phyloP scores from a whole-genome alignment of 1,284 basidiomycete genomes.

The Malassezia obtusa region DNA sequence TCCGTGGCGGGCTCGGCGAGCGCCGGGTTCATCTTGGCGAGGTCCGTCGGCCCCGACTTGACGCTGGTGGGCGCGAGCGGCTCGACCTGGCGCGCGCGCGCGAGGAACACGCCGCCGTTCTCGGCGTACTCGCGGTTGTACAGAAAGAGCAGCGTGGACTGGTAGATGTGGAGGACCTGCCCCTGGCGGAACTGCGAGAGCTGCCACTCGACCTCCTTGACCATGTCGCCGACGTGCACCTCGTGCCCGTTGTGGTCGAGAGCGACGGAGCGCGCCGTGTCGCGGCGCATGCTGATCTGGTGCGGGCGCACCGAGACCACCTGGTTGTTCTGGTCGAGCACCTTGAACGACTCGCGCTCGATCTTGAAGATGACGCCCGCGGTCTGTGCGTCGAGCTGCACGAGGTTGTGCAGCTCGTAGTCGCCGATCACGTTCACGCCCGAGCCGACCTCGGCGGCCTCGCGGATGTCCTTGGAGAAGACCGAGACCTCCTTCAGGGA shows the following conservation, averaged over 20 bases:
- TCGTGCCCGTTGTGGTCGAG: constrained; percentile 76
- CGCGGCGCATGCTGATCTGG: constrained; percentile 76
- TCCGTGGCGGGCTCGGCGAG: constrained; percentile 48
- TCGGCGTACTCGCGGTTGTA: constrained; percentile 82
- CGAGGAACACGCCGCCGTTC: constrained; percentile 89
- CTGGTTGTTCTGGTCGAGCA: constrained; percentile 80
- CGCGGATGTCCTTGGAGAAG: constrained; percentile 92
- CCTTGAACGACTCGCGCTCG: constrained; percentile 85
- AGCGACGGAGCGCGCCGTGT: constrained; percentile 73
- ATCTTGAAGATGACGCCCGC: constrained; percentile 97
- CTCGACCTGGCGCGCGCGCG: constrained; percentile 51
- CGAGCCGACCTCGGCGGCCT: constrained; percentile 88
- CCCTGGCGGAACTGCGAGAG: constrained; percentile 68
- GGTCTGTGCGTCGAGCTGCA: constrained; percentile 86
- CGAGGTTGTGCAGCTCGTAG: constrained; percentile 90
- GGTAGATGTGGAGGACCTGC: constrained; percentile 84
- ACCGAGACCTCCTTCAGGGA: constrained; percentile 91
- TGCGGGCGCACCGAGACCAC: constrained; percentile 81
- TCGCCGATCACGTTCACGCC: constrained; percentile 79
- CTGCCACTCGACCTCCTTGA: constrained; percentile 85
- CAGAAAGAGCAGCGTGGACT: constrained; percentile 86
- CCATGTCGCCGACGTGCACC: constrained; percentile 69
- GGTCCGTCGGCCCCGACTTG: constrained; percentile 52
- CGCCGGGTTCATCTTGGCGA: constrained; percentile 93
- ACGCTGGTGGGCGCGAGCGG: constrained; percentile 59